Evolutionary conservation across 2,329 filamentous ascomycete genomes (phyloP).

Genomic region (Basipetospora chlamydospora): DNA sequence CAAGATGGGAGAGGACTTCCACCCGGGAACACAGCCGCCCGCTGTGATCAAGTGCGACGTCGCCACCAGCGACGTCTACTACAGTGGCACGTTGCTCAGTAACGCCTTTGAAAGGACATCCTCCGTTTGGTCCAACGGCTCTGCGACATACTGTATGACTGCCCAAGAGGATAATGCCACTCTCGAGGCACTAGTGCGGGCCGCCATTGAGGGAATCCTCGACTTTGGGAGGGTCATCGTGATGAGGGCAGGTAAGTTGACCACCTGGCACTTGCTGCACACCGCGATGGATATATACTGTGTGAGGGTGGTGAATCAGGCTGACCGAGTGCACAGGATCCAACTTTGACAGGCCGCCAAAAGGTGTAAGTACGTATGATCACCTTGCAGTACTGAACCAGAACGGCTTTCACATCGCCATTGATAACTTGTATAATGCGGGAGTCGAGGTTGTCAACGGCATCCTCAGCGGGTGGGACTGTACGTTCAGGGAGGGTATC

Average conservation of each 20-base stretch:
- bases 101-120: conserved; percentile 53
- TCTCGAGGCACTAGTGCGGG: conserved; percentile 49
- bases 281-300: neutral
- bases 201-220: conserved; percentile 37
- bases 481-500: conserved; percentile 42
- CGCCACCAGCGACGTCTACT: conserved; percentile 61
- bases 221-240: conserved; percentile 55
- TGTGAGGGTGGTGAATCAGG: no score
- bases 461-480: conserved; percentile 46
- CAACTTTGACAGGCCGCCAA: conserved; percentile 57
- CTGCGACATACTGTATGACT: conserved; percentile 52
- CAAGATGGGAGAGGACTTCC: conserved; percentile 22
- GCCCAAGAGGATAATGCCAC: conserved; percentile 61
- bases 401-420: conserved; percentile 47
- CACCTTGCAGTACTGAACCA: conserved; percentile 47
- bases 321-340: conserved; percentile 27
- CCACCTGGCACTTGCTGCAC: no score
- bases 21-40: conserved; percentile 30
- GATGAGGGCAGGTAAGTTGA: conserved; percentile 40
- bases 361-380: conserved; percentile 36
- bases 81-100: conserved; percentile 43
- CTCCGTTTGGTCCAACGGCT: conserved; percentile 50
- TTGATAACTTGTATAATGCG: conserved; percentile 52
- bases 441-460: conserved; percentile 51
- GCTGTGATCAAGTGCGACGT: conserved; percentile 49